A percentile compares a stretch with the other conserved stretches of the same genome.
These are phyloP conservation scores for Myriosclerotinia duriaeana DNA, from an alignment of 2,329 filamentous ascomycete species.

Conservation along the genomic window DNA sequence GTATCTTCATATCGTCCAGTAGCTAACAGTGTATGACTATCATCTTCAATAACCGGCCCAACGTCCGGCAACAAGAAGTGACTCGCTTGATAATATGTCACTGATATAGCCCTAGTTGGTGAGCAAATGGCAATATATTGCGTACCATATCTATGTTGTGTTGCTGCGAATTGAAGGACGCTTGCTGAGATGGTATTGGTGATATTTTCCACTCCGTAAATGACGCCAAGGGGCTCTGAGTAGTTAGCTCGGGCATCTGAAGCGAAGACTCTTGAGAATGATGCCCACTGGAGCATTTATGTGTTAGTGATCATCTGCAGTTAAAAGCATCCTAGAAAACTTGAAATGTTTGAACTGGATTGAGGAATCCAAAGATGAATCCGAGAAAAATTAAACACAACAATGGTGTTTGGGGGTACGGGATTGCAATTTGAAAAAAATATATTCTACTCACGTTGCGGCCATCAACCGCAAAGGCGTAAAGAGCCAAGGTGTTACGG, in stretches of 20 bases:
- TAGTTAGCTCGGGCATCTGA: constrained; percentile 6
- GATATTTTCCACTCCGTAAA: neutral
- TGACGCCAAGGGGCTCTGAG: neutral
- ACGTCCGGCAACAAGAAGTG: neutral
- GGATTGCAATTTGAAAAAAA: neutral
- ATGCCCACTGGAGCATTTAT: neutral
- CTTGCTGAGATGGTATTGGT: neutral
- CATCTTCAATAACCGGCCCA: neutral
- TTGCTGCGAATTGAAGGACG: neutral
- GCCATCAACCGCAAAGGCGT: constrained; percentile 1
- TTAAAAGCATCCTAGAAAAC: neutral
- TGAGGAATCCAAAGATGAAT: neutral
- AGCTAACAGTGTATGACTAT: neutral
- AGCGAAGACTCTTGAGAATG: neutral
- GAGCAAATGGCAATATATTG: constrained; percentile 5
- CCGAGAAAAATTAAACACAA: neutral
- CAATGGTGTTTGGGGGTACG: too few species aligned
- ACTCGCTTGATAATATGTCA: neutral
- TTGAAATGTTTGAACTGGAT: neutral
- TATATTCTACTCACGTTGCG: neutral
- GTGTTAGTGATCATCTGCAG: neutral
- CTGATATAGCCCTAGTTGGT: neutral
- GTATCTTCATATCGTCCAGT: constrained; percentile 5
- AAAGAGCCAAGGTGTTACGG: neutral
- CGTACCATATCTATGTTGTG: constrained; percentile 8